Evolutionary conservation across 768 basidiomycete species (phyloP).

Genomic region (Hygrophorus pudorinus): DNA sequence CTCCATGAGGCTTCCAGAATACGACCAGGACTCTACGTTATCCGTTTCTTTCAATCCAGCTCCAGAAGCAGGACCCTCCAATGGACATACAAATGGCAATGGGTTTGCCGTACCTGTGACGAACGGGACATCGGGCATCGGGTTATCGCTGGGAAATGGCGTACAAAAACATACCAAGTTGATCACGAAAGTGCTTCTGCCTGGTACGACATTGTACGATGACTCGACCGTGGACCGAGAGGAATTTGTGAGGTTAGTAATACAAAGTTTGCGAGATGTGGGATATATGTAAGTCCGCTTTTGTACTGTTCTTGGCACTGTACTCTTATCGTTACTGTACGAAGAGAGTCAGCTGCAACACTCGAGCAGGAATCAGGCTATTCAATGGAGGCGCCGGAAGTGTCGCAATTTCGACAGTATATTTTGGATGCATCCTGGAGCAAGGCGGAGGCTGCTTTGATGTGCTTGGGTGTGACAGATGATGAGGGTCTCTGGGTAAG

Average conservation of each 20-base stretch:
- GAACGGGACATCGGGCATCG: conserved; percentile 23
- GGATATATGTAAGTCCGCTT: conserved; percentile 52
- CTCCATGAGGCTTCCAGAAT: conserved; percentile 44
- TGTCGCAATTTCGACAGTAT: conserved; percentile 70
- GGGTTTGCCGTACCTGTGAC: conserved; percentile 25
- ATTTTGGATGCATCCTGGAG: conserved; percentile 76
- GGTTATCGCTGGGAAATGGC: conserved; percentile 34
- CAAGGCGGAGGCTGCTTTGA: conserved; percentile 62
- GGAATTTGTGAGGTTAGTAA: conserved; percentile 81
- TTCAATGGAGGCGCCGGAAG: conserved; percentile 66
- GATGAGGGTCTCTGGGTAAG: conserved; percentile 62
- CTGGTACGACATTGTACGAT: conserved; percentile 68
- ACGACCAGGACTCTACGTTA: conserved; percentile 36
- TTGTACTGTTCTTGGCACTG: conserved; percentile 5
- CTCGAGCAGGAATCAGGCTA: conserved; percentile 93
- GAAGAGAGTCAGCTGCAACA: conserved; percentile 78
- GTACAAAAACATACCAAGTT: conserved; percentile 38
- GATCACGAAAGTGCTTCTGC: conserved; percentile 53
- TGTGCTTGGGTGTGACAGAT: conserved; percentile 57
- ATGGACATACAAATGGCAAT: conserved; percentile 37
- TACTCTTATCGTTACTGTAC: conserved; percentile 7
- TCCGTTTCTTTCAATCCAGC: conserved; percentile 34
- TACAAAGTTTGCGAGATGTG: conserved; percentile 85
- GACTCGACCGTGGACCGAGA: conserved; percentile 76
- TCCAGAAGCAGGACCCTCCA: conserved; percentile 25